These are phyloP conservation scores for Carallia brachiata DNA, from an alignment of 345 rosid species.

Conservation along the genomic window DNA sequence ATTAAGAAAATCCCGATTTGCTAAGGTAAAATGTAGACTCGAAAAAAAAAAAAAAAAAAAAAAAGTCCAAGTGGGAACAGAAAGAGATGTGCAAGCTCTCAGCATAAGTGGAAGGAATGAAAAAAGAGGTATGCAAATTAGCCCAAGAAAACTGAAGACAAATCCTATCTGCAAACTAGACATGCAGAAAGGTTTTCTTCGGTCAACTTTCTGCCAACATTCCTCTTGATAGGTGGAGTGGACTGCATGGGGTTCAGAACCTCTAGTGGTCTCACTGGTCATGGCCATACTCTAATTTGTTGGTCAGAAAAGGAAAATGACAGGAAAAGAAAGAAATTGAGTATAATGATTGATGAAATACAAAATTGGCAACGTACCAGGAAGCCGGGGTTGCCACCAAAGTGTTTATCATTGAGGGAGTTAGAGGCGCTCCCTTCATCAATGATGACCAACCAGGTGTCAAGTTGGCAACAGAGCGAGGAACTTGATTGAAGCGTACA, in stretches of 20 bases:
- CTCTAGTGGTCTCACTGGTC: no score
- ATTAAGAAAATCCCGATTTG: no score
- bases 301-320: background rate
- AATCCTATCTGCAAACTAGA: no score
- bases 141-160: background rate
- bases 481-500: constrained; percentile 54
- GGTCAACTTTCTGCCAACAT: no score
- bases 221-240: no score
- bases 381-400: constrained; percentile 86
- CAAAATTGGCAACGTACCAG: constrained; percentile 50
- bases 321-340: background rate
- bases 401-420: constrained; percentile 61
- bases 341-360: background rate
- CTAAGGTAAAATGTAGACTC: no score
- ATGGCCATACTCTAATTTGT: no score
- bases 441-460: constrained; percentile 74
- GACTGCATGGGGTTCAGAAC: no score
- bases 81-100: background rate
- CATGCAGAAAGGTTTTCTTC: no score
- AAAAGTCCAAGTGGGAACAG: no score
- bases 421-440: constrained; percentile 84
- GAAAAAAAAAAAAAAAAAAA: no score
- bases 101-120: background rate
- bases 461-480: constrained; percentile 51
- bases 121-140: background rate